Evolutionary conservation across 345 rosid genomes (phyloP).

Genomic region (Citrus sp.): DNA sequence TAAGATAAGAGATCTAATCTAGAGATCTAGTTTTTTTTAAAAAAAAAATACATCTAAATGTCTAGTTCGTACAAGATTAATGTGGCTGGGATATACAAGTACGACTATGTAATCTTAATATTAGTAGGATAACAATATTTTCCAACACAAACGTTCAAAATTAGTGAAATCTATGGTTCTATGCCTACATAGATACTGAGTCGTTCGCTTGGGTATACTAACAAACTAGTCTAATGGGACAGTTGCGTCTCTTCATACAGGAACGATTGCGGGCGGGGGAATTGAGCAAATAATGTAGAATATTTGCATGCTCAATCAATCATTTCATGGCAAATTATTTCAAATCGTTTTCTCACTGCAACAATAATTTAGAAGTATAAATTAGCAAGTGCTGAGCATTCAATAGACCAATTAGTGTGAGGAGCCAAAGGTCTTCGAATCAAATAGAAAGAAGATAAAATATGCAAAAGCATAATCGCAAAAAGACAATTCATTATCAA

Average conservation of each 20-base stretch:
- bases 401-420: not conserved
- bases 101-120: no score
- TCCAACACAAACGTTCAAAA: not conserved
- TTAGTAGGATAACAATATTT: no score
- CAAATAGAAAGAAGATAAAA: not conserved
- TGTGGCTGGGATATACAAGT: no score
- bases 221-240: not conserved
- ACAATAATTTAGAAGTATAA: not conserved
- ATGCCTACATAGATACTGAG: not conserved
- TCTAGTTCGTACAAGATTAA: no score
- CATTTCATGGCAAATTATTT: not conserved
- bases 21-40: not conserved
- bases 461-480: not conserved
- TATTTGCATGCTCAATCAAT: not conserved
- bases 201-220: not conserved
- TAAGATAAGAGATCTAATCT: not conserved
- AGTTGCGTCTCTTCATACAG: not conserved
- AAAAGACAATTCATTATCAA: slow-evolving; percentile 12
- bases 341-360: not conserved
- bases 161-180: not conserved
- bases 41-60: no score
- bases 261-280: not conserved
- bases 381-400: not conserved
- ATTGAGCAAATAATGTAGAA: no score
- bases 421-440: not conserved